Conservation (phyloP, 345 rosid genomes). For the Brassica rapa region DNA sequence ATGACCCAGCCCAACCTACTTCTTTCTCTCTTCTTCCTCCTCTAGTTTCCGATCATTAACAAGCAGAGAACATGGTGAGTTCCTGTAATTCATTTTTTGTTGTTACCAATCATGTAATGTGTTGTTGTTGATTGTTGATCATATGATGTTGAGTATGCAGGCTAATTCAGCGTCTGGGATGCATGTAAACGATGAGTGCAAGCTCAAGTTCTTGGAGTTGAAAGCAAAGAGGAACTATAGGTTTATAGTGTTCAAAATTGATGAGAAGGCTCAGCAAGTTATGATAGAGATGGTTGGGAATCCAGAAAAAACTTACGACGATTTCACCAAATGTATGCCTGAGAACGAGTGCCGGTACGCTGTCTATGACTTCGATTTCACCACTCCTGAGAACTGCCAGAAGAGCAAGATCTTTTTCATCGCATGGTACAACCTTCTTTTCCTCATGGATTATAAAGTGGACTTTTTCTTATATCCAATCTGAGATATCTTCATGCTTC, state of each 20-base stretch:
- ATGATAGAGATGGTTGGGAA: constrained; percentile 57
- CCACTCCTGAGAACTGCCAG: constrained; percentile 64
- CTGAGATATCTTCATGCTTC: no score
- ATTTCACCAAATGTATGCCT: constrained; percentile 57
- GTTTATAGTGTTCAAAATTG: constrained; percentile 65
- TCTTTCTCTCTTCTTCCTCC: constrained; percentile 13
- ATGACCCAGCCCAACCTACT: constrained; percentile 32
- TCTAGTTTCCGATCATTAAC: constrained; percentile 29
- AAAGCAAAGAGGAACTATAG: constrained; percentile 66
- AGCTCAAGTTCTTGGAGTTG: constrained; percentile 66
- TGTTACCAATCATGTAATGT: neutral
- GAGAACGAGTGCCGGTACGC: constrained; percentile 64
- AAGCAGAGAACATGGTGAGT: constrained; percentile 34
- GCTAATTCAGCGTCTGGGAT: constrained; percentile 74
- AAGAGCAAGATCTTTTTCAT: constrained; percentile 78
- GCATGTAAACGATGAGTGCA: constrained; percentile 76
- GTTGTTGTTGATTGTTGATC: neutral
- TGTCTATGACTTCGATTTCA: constrained; percentile 55
- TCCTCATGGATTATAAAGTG: no score
- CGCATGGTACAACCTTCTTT: constrained; percentile 50
- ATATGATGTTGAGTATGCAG: constrained; percentile 36
- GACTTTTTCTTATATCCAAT: no score
- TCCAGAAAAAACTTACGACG: constrained; percentile 57
- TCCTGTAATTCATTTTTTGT: neutral
- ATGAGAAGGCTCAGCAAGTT: constrained; percentile 65